phyloP scores from a whole-genome alignment of 1,284 basidiomycete species.

The Mycosarcoma maydis region DNA sequence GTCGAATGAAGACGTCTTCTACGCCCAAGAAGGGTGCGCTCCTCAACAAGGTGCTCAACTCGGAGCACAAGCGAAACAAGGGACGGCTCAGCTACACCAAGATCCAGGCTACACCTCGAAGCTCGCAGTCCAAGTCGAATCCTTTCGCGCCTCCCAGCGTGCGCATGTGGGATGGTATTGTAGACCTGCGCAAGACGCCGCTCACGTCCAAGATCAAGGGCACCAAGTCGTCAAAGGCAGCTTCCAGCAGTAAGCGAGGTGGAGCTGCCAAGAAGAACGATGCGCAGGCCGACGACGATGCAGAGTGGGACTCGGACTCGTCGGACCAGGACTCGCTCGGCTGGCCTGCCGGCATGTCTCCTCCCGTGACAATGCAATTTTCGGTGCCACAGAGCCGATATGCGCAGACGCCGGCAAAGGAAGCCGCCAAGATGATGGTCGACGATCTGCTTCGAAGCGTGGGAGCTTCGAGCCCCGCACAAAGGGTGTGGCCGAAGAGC shows the following conservation, averaged over 20 bases:
- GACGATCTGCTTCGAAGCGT: conserved; percentile 64
- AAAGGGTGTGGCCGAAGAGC: conserved; percentile 43
- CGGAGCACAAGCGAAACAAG: conserved; percentile 52
- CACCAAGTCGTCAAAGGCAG: conserved; percentile 46
- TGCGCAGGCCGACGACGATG: conserved; percentile 38
- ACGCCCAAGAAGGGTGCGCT: conserved; percentile 49
- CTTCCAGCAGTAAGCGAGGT: conserved; percentile 69
- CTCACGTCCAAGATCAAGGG: conserved; percentile 58
- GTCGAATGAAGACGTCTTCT: conserved; percentile 44
- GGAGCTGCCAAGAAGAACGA: conserved; percentile 56
- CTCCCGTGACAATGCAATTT: conserved; percentile 84
- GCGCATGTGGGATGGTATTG: conserved; percentile 76
- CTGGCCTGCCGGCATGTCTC: conserved; percentile 77
- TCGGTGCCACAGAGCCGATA: conserved; percentile 77
- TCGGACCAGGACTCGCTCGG: conserved; percentile 69
- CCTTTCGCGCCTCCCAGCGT: conserved; percentile 55
- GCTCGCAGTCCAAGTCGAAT: conserved; percentile 48
- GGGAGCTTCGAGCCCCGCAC: conserved; percentile 37
- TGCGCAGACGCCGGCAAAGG: conserved; percentile 71
- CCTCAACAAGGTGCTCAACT: conserved; percentile 52
- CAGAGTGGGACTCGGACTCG: conserved; percentile 51
- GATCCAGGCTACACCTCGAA: conserved; percentile 47
- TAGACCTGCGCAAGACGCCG: conserved; percentile 76
- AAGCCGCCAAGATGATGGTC: conserved; percentile 62
- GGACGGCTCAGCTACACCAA: conserved; percentile 43